Base-by-base conservation (phyloP, 2,329 filamentous ascomycete genomes). In the Diaporthe citrichinensis region DNA sequence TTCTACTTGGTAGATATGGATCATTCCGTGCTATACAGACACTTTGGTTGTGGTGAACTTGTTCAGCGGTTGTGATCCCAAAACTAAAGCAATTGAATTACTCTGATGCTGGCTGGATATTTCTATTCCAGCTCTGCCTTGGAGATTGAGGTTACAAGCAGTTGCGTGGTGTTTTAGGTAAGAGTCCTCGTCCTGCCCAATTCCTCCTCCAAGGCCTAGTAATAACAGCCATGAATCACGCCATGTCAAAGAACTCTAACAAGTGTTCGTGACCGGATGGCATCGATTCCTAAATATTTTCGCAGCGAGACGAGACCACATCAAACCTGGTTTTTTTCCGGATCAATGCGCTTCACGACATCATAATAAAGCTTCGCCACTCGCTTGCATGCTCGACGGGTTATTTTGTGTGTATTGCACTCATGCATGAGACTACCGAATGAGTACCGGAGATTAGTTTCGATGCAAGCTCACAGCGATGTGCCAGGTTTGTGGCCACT, bases 401-500 rank as follows among this genome's bases (percentile, higher is more conserved):
- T n/a, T n/a, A 67, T 23, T n/a, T 10, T 53, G 62, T 68, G 62
- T 12, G 28, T 39, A 39, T 25, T 6, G 14, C 62, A 68, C 23
- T 68, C 31, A n/a, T 53, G 12, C 20, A 20, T 5, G 46, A 68
- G 62, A 53, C 62, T 68, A 25, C 14, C 23, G 36, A 15, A 61
- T 34, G 28, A 9, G 12, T 10, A 15, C n/a, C 20, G 25, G 28
- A 5, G 5, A 17, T 36, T 23, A 25, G 23, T 28, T 7, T 7
- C 20, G 2, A 15, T 17, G n/a, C 53, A 53, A 31, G 12, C 36
- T 3, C 1, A 53, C 1, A 17, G 5, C 1, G 6, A 17, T 36
- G 3, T 25, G 14, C 0, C 8, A 25, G 3, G 3, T 23, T 2
- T 17, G 8, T 6, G 61, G 23, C 6, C 20, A 80, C 84, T 69